A percentile compares a stretch with the other conserved stretches of the same genome.
phyloP scores from a whole-genome alignment of 257 asterid genomes.

The Fraxinus pennsylvanica region DNA sequence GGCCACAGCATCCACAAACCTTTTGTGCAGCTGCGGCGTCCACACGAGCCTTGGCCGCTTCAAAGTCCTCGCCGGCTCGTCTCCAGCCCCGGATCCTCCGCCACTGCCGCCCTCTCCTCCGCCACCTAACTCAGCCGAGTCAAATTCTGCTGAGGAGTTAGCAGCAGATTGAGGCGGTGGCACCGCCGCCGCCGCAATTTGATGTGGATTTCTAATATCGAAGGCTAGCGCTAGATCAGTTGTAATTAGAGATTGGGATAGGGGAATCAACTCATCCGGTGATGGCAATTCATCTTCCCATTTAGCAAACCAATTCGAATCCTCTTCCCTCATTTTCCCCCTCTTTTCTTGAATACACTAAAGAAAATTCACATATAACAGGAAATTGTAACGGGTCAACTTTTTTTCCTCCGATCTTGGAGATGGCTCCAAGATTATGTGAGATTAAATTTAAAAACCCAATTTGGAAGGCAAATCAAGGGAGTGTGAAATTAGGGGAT shows the following conservation, averaged over 20 bases:
- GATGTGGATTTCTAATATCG: slow-evolving; percentile 27
- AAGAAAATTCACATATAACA: not conserved
- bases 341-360: not conserved
- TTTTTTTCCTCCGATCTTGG: not conserved
- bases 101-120: slow-evolving; percentile 35
- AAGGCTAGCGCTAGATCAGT: slow-evolving; percentile 77
- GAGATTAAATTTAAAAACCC: not conserved
- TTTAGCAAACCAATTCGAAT: slow-evolving; percentile 76
- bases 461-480: not conserved
- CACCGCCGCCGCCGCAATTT: not conserved
- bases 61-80: slow-evolving; percentile 43
- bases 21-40: slow-evolving; percentile 83
- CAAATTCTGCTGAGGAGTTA: slow-evolving; percentile 63
- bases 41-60: slow-evolving; percentile 78
- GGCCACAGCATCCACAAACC: slow-evolving; percentile 77
- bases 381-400: not conserved
- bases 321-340: slow-evolving; percentile 70
- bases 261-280: slow-evolving; percentile 75
- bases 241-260: slow-evolving; percentile 72
- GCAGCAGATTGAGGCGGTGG: slow-evolving; percentile 21
- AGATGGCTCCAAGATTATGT: not conserved
- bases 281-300: slow-evolving; percentile 90
- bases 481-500: not conserved
- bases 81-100: slow-evolving; percentile 34
- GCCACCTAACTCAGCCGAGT: slow-evolving; percentile 46